Evolutionary conservation across 176 grass and related monocot genomes (phyloP).

Genomic region (Oryza glumipatula): DNA sequence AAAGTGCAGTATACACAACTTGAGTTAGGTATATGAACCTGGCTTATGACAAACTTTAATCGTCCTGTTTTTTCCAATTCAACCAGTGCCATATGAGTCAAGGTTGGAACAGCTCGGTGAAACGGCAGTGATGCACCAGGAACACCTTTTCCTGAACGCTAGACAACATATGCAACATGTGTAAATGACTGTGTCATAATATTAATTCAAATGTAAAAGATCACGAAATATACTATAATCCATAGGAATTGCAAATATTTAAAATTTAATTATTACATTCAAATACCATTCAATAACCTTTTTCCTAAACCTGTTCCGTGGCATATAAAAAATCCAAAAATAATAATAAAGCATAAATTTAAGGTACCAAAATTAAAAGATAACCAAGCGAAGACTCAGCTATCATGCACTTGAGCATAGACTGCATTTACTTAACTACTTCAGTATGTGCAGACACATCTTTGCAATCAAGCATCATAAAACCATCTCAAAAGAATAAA

Average conservation of each 20-base stretch:
- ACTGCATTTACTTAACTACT: constrained; percentile 6
- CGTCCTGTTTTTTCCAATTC: constrained; percentile 76
- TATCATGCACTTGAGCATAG: constrained; percentile 13
- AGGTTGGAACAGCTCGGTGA: constrained; percentile 82
- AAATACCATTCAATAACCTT: background rate
- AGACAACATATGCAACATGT: constrained; percentile 36
- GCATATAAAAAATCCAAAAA: background rate
- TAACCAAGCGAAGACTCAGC: constrained; percentile 8
- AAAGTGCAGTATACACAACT: background rate
- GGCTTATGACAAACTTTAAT: constrained; percentile 93
- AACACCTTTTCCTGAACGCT: constrained; percentile 82
- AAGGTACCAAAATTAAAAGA: background rate
- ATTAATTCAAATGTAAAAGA: constrained; percentile 26
- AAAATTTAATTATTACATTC: background rate
- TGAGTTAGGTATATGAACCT: constrained; percentile 57
- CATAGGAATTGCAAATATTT: constrained; percentile 20
- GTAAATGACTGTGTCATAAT: background rate
- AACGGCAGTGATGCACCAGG: constrained; percentile 90
- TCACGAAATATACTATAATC: constrained; percentile 15
- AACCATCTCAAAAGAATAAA: background rate
- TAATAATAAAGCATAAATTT: constrained; percentile 7
- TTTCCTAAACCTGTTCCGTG: too few relatives aligned
- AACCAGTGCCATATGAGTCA: constrained; percentile 96
- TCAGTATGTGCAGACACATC: background rate
- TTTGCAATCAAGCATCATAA: constrained; percentile 11